These are phyloP conservation scores for Andalucia godoyi DNA, from an alignment of 78 protist species.

Conservation along the genomic window DNA sequence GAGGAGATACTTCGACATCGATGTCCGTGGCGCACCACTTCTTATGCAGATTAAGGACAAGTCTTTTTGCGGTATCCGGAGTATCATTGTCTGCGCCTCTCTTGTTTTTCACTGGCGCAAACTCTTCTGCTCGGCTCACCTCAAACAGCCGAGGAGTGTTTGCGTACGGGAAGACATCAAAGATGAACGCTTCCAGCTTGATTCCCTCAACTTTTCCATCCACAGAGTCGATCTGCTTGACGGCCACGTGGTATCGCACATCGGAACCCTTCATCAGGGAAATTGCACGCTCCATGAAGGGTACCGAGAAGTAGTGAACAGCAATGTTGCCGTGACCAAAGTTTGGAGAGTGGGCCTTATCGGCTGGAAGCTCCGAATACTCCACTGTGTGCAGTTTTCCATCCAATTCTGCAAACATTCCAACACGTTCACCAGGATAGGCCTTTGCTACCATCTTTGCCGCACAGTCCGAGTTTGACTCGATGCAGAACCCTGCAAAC, in stretches of 20 bases:
- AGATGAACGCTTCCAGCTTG: conserved; percentile 84
- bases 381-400: conserved; percentile 44
- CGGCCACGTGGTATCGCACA: conserved; percentile 62
- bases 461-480: conserved; percentile 42
- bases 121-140: background rate
- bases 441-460: conserved; percentile 68
- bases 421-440: conserved; percentile 9
- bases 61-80: no score
- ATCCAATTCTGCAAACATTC: conserved; percentile 12
- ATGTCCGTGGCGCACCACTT: no score
- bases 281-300: conserved; percentile 26
- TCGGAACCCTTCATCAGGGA: background rate
- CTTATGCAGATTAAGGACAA: no score
- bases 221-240: conserved; percentile 65
- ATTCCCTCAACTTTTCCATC: background rate
- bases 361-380: conserved; percentile 75
- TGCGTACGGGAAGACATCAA: conserved; percentile 73
- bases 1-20: no score
- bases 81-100: background rate
- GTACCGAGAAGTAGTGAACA: conserved; percentile 57
- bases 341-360: background rate
- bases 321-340: conserved; percentile 70
- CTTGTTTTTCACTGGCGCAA: conserved; percentile 9
- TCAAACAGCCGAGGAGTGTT: background rate
- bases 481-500: conserved; percentile 64